Evolutionary conservation across 495 filamentous ascomycete genomes (phyloP), one percentile per base, ranked within the genome.

Genomic region (Trichoderma virens): DNA sequence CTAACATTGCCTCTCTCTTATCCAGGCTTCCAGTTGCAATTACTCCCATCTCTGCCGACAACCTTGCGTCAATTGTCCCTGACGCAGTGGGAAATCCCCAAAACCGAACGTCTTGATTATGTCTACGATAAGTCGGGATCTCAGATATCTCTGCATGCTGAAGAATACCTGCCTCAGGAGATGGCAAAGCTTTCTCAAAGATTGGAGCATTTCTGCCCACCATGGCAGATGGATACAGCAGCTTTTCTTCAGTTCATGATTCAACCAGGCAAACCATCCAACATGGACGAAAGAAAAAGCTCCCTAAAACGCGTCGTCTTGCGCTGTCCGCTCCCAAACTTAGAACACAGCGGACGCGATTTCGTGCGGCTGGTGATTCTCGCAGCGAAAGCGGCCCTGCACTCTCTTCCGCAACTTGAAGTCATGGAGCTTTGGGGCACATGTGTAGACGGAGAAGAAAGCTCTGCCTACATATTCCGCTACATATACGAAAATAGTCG

Each of bases 171-270:
- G 54, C 54, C 25, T 59, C 54, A n/a, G 23, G 25, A 59, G 31
- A 28, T 59, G 54, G 54, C 54, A 59, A 59, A 30, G 54, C 3
- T 59, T 14, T 59, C 54, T 34, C 54, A 59, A 28, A 59, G 23
- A 59, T n/a, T 59, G 23, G 54, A 59, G 20, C 5, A n/a, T 2
- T 11, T 59, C 5, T 59, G 54, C 1, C 54, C 54, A 28, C 54
- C 54, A 16, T 30, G 54, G 54, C 54, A 59, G 54, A 59, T 59
- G 54, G 54, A 59, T 20, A 30, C 54, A 59, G 20, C 23, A 5
- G 20, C 54, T 7, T 59, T 59, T 30, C 54, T 59, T 59, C 54
- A 20, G 54, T 59, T 11, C 28, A 59, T 59, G 2, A 59, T 59
- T 28, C 20, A 30, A 30, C 54, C 14, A 20, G 54, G 14, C 5